Evolutionary conservation across 805 yeast species (phyloP).

Genomic region (Ogataea thermomethanolica): DNA sequence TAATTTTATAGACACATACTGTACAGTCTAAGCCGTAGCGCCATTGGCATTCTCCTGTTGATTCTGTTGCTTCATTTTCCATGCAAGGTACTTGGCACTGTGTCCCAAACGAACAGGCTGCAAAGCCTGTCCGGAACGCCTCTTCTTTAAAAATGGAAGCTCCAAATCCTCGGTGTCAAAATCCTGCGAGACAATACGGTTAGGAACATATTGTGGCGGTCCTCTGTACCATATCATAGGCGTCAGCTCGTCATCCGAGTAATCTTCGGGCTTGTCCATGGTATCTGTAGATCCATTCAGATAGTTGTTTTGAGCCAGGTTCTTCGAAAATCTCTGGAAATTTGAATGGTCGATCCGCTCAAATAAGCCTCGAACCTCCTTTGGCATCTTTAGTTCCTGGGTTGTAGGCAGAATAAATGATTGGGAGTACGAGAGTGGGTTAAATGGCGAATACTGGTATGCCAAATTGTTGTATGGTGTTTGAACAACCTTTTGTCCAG

Average conservation of each 20-base stretch:
- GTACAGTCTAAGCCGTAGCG: conserved; percentile 2
- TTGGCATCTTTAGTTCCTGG: conserved; percentile 33
- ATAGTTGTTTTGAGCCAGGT: conserved; percentile 21
- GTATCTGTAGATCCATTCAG: conserved; percentile 16
- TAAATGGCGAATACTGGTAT: conserved; percentile 31
- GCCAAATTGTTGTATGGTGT: conserved; percentile 31
- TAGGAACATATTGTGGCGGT: conserved; percentile 51
- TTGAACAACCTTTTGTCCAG: conserved; percentile 30
- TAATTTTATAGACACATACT: conserved; percentile 5
- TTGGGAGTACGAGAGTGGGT: conserved; percentile 30
- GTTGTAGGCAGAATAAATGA: conserved; percentile 37
- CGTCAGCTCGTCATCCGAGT: conserved; percentile 12
- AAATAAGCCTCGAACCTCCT: conserved; percentile 33
- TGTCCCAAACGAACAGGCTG: conserved; percentile 55
- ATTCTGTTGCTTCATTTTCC: conserved; percentile 33
- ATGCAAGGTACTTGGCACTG: conserved; percentile 69
- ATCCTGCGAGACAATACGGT: conserved; percentile 33
- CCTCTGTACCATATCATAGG: conserved; percentile 66
- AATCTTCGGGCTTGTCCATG: conserved; percentile 21
- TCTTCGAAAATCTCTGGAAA: conserved; percentile 26
- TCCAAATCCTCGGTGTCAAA: conserved; percentile 8
- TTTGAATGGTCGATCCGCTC: conserved; percentile 32
- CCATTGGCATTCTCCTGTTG: neutral
- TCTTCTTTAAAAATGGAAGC: conserved; percentile 21
- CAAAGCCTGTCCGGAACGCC: conserved; percentile 21